Conservation (phyloP, 2,329 filamentous ascomycete genomes). For the Orbilia blumenaviensis region DNA sequence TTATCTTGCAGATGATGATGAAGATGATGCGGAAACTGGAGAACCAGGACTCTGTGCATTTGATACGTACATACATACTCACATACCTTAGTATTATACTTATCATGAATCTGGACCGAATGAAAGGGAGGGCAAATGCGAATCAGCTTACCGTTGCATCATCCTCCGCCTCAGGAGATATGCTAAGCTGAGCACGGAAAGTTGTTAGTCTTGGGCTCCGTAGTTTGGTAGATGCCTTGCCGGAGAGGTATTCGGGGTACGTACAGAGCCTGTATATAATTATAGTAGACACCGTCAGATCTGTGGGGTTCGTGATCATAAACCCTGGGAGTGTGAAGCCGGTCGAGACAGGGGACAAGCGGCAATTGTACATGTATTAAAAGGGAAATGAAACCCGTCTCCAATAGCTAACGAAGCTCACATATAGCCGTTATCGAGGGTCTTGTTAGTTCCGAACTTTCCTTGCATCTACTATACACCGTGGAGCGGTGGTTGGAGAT, state of each 20-base stretch:
- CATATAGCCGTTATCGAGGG: neutral
- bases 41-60: conserved; percentile 23
- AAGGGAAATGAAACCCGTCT: conserved; percentile 45
- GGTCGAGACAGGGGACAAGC: neutral
- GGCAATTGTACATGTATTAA: conserved; percentile 29
- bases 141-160: conserved; percentile 54
- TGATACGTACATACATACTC: too few relatives aligned
- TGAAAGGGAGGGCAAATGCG: conserved; percentile 32
- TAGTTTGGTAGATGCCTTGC: conserved; percentile 37
- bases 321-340: neutral
- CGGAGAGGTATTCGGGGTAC: conserved; percentile 12
- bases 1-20: conserved; percentile 47
- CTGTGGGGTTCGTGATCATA: conserved; percentile 34
- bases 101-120: conserved; percentile 40
- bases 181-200: conserved; percentile 49
- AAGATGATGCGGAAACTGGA: conserved; percentile 42
- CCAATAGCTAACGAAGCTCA: conserved; percentile 4
- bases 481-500: conserved; percentile 6
- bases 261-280: neutral
- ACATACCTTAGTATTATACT: too few relatives aligned
- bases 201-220: conserved; percentile 26
- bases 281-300: conserved; percentile 6
- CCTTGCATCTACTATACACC: neutral
- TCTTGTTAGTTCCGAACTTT: neutral
- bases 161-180: conserved; percentile 38